A percentile compares a stretch with the other conserved stretches of the same genome.
Conservation (phyloP, 176 grass and related monocot genomes). For the Ensete glaucum region DNA sequence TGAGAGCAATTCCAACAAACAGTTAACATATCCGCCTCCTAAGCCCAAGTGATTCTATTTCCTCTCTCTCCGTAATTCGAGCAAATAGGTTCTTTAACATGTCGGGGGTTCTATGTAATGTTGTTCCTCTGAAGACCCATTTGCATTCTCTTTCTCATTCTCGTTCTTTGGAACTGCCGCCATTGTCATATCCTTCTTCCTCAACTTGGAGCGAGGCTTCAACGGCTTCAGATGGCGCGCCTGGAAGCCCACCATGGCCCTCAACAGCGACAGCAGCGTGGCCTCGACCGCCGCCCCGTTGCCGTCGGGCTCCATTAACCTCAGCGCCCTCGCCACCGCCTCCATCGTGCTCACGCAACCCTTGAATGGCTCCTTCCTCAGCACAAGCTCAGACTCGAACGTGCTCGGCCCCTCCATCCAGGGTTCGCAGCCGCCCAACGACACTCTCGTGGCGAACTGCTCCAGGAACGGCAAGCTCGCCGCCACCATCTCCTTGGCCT, state of each 20-base stretch:
- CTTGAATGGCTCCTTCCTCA: slow-evolving; percentile 68
- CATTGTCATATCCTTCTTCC: slow-evolving; percentile 36
- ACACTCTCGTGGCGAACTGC: slow-evolving; percentile 34
- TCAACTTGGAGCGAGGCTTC: slow-evolving; percentile 32
- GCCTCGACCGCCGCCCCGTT: slow-evolving; percentile 41
- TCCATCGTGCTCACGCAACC: slow-evolving; percentile 74
- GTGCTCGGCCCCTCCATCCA: slow-evolving; percentile 52
- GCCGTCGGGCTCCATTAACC: slow-evolving; percentile 54
- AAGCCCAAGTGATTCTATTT: background rate
- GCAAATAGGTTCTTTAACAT: background rate
- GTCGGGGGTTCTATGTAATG: background rate
- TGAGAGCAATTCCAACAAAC: too few relatives aligned
- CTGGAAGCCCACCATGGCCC: slow-evolving; percentile 73
- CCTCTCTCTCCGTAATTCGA: background rate
- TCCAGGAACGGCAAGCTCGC: slow-evolving; percentile 56
- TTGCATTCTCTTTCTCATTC: background rate
- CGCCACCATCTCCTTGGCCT: slow-evolving; percentile 72
- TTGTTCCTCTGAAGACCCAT: background rate
- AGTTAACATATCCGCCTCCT: too few relatives aligned
- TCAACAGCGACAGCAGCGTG: slow-evolving; percentile 39
- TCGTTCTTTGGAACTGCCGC: slow-evolving; percentile 16
- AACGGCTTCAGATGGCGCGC: slow-evolving; percentile 38
- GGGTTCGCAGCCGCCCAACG: slow-evolving; percentile 41
- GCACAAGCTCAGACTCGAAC: slow-evolving; percentile 64
- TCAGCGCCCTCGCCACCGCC: slow-evolving; percentile 65